Evolutionary conservation across 768 basidiomycete species (phyloP).

Genomic region (Sutorius australiensis): DNA sequence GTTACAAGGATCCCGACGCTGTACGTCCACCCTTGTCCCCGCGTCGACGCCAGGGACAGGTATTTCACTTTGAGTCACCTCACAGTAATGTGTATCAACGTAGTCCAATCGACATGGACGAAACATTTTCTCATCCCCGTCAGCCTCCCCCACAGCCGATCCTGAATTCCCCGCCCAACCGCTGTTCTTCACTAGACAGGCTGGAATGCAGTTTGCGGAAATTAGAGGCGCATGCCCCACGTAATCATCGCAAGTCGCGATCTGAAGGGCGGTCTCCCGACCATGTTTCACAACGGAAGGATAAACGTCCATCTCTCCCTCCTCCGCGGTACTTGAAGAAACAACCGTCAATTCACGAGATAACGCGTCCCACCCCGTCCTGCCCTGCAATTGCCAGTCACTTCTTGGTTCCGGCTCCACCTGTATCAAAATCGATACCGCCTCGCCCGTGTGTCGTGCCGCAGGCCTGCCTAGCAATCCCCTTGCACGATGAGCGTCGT

Average conservation of each 20-base stretch:
- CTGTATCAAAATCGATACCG: not conserved
- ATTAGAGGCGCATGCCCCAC: constrained; percentile 29
- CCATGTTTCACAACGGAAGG: not conserved
- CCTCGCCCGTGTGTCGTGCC: not conserved
- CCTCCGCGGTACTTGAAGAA: constrained; percentile 13
- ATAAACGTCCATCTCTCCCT: constrained; percentile 22
- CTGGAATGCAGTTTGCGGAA: constrained; percentile 33
- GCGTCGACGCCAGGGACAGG: constrained; percentile 25
- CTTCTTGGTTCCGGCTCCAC: constrained; percentile 6
- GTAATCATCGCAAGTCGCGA: constrained; percentile 21
- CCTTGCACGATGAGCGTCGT: not conserved
- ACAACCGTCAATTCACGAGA: constrained; percentile 8
- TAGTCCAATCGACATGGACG: constrained; percentile 3
- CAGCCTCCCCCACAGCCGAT: constrained; percentile 23
- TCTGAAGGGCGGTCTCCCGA: constrained; percentile 9
- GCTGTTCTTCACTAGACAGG: constrained; percentile 31
- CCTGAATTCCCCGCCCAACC: constrained; percentile 8
- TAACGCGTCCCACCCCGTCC: not conserved
- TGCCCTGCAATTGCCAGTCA: constrained; percentile 3
- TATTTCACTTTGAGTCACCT: constrained; percentile 18
- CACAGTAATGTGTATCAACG: not conserved
- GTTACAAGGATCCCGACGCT: constrained; percentile 4
- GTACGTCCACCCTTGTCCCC: constrained; percentile 6
- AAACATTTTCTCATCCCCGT: constrained; percentile 15
- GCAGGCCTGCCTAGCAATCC: not conserved